Evolutionary conservation across 768 basidiomycete species (phyloP).

Genomic region (Russula emetica): DNA sequence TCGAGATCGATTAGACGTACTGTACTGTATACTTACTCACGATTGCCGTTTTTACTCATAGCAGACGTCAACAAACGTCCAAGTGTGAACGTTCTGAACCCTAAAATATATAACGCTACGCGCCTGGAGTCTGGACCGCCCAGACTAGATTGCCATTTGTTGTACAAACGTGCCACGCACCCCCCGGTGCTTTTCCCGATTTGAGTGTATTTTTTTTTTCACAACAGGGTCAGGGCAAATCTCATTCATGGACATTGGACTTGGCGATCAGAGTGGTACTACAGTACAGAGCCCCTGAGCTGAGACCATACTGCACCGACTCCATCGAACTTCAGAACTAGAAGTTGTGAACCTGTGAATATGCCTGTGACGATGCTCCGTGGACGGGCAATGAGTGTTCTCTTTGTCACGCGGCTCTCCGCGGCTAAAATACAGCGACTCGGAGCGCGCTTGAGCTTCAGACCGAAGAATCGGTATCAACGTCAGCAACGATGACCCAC

Average conservation of each 20-base stretch:
- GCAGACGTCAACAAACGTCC: not conserved
- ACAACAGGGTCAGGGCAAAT: not conserved
- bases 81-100: conserved; percentile 4
- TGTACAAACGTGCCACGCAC: not conserved
- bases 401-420: conserved; percentile 8
- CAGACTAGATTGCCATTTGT: not conserved
- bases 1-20: conserved; percentile 16
- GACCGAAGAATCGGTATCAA: conserved; percentile 14
- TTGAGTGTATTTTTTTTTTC: not conserved
- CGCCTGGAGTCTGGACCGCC: not conserved
- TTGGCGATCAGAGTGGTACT: not conserved
- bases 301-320: not conserved
- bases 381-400: conserved; percentile 3
- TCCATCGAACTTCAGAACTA: not conserved
- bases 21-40: conserved; percentile 6
- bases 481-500: no score
- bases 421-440: conserved; percentile 4
- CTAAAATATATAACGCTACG: conserved; percentile 2
- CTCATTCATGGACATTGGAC: not conserved
- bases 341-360: not conserved
- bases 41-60: conserved; percentile 12
- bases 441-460: not conserved
- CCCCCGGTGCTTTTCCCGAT: not conserved
- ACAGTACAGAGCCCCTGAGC: no score
- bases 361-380: not conserved